Base-by-base conservation (phyloP, 2,329 filamentous ascomycete genomes). In the Talaromyces verruculosus region DNA sequence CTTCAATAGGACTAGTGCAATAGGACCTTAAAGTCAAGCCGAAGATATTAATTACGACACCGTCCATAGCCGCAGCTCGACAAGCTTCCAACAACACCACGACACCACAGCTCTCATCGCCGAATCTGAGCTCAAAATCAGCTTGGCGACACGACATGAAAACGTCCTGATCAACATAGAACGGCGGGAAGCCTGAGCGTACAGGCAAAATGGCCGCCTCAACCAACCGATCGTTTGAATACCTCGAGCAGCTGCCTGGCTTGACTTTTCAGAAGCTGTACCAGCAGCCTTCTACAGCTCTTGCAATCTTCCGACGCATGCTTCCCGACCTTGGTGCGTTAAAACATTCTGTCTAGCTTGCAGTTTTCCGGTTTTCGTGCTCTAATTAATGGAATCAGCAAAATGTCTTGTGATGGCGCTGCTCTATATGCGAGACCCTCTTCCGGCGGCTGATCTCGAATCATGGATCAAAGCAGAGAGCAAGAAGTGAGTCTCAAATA, bases 241-340 rank as follows among this genome's bases (percentile, higher is more conserved):
- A 97, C 80, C 89, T 98, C 77, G 93, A 98, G 85, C 88, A 89
- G 77, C 89, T 96, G 74, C 91, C 91, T 60, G 92, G 93, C 69
- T 92, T 91, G 49, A 96, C 92, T 41, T 97, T 98, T 79, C 88
- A 88, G 76, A 91, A 92, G 78, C 86, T 99, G 55, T 99, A 99
- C 84, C 91, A 93, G 81, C 93, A 97, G 83, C 95, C 95, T 35
- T 96, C 94, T 49, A 97, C 95, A 1, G 91, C 93, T 43, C 88
- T 99, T 70, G 95, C 95, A 71, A 93, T 99, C 74, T 98, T 98
- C 78, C 88, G 95, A 71, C 93, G 95, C 81, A 97, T 99, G 93
- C 86, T 99, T 66, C 92, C 95, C 66, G 91, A 96, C 75, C 82
- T 98, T 68, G 92, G 91, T 93, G 84, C 74, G 82, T 72, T 30